A percentile compares a stretch with the other conserved stretches of the same genome.
Evolutionary conservation across 306 rosid species (phyloP).

Genomic region (Parietaria judaica): DNA sequence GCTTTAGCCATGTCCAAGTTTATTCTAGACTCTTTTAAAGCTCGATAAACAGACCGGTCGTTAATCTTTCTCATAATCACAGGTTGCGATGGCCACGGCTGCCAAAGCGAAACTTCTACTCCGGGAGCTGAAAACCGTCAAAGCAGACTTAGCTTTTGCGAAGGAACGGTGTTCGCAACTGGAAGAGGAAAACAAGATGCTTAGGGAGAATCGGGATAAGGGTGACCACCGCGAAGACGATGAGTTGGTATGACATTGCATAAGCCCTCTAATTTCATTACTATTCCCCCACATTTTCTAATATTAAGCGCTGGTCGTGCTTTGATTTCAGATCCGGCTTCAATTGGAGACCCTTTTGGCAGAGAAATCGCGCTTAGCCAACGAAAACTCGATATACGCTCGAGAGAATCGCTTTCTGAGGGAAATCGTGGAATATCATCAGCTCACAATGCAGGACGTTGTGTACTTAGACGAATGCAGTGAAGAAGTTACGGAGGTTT

Average conservation of each 20-base stretch:
- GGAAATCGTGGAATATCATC: constrained; percentile 95
- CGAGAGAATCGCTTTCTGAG: constrained; percentile 89
- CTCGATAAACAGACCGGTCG: constrained; percentile 15
- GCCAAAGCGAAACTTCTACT: constrained; percentile 92
- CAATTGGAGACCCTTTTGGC: constrained; percentile 92
- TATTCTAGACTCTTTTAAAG: neutral
- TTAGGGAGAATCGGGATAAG: constrained; percentile 67
- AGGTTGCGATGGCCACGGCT: constrained; percentile 99
- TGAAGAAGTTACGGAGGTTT: constrained; percentile 88
- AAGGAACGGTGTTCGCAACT: constrained; percentile 87
- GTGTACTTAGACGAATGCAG: constrained; percentile 80
- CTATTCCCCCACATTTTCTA: no score
- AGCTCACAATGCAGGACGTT: constrained; percentile 96
- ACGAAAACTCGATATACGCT: constrained; percentile 80
- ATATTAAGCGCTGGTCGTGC: no score
- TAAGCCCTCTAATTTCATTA: no score
- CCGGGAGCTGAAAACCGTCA: constrained; percentile 88
- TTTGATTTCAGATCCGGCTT: constrained; percentile 57
- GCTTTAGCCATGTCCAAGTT: neutral
- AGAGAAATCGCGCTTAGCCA: constrained; percentile 91
- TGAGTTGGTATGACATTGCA: constrained; percentile 54
- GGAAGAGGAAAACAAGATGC: constrained; percentile 87
- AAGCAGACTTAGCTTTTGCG: constrained; percentile 87
- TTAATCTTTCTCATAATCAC: constrained; percentile 18
- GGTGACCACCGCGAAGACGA: constrained; percentile 73